Base-by-base conservation (phyloP, 2,329 filamentous ascomycete species). In the Aspergillus melleus region DNA sequence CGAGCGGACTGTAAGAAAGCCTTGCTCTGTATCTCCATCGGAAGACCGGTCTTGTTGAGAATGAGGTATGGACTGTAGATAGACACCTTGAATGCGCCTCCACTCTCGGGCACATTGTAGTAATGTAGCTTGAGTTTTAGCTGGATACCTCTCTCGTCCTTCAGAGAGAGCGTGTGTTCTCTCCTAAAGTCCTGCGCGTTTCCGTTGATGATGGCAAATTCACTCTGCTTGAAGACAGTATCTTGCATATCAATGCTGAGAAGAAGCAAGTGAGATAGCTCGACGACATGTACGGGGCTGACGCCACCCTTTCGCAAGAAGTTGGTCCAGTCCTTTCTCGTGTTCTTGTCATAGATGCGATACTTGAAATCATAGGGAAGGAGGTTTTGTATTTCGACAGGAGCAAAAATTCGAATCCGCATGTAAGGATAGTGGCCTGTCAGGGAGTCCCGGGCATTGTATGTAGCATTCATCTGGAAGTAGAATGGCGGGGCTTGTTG, bases 361-460 rank as follows among this genome's bases (percentile, higher is more conserved):
- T 99, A 99, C 77, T 99, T 98, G 86, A 99, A 99, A 76, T 99
- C 95, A 72, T 95, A 98, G 0, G 95, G 95, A 42, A 99, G 79
- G 49, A 99, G 80, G 66, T 99, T 99, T 75, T 99, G 94, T 4
- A 99, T 84, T 53, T 96, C 94, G 14, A 99, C 87, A 0, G 96
- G 95, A 0, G 95, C 94, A 24, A 92, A 96, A 2, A 99, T 84
- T 66, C 93, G 91, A 65, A 99, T 84, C 60, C 88, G 88, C 95
- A 99, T 98, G 74, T 95, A 95, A 0, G 95, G 95, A 72, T 99
- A 99, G 62, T 89, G 85, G 84, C 83, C 88, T 1, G 90, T 90
- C 60, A 96, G 80, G 3, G 95, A 92, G 67, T 96, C 92, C 52
- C 90, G 88, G 74, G 86, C 89, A 73, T 97, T 91, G 72, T 87